Evolutionary conservation across 257 asterid species (phyloP).

Genomic region (Solanum chilense): DNA sequence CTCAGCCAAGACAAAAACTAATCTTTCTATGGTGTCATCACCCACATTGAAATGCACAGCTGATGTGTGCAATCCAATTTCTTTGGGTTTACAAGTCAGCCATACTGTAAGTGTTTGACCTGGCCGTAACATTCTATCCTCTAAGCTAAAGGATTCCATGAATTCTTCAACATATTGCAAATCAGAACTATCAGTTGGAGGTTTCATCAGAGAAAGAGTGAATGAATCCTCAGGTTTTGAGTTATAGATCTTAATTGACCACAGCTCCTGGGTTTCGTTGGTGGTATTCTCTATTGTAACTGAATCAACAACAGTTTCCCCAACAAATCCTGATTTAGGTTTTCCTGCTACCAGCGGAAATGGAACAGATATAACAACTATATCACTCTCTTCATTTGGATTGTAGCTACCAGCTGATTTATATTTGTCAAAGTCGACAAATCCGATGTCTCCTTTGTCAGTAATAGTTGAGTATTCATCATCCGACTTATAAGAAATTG

Average conservation of each 20-base stretch:
- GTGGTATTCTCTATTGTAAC: slow-evolving; percentile 50
- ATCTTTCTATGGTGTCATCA: slow-evolving; percentile 67
- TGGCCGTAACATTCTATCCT: slow-evolving; percentile 45
- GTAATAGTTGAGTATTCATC: slow-evolving; percentile 69
- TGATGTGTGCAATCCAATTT: slow-evolving; percentile 63
- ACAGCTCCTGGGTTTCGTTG: slow-evolving; percentile 41
- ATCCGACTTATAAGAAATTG: slow-evolving; percentile 38
- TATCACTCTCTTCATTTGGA: slow-evolving; percentile 54
- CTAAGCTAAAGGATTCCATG: slow-evolving; percentile 51
- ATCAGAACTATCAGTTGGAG: slow-evolving; percentile 59
- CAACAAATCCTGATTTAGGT: slow-evolving; percentile 61
- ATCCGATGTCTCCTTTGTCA: slow-evolving; percentile 83
- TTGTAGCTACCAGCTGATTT: slow-evolving; percentile 47
- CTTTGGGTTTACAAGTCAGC: slow-evolving; percentile 92
- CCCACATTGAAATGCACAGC: slow-evolving; percentile 71
- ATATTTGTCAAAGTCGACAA: slow-evolving; percentile 50
- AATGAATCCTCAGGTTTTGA: slow-evolving; percentile 75
- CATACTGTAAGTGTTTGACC: slow-evolving; percentile 45
- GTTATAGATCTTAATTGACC: slow-evolving; percentile 75
- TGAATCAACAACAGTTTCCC: slow-evolving; percentile 44
- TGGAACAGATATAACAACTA: slow-evolving; percentile 59
- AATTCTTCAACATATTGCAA: slow-evolving; percentile 35
- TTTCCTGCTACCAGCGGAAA: slow-evolving; percentile 50
- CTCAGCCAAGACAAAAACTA: slow-evolving; percentile 69
- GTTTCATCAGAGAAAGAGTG: slow-evolving; percentile 66